Evolutionary conservation across 176 grass and related monocot genomes (phyloP), one percentile per base, ranked within the genome.

Genomic region (Pharus latifolius): DNA sequence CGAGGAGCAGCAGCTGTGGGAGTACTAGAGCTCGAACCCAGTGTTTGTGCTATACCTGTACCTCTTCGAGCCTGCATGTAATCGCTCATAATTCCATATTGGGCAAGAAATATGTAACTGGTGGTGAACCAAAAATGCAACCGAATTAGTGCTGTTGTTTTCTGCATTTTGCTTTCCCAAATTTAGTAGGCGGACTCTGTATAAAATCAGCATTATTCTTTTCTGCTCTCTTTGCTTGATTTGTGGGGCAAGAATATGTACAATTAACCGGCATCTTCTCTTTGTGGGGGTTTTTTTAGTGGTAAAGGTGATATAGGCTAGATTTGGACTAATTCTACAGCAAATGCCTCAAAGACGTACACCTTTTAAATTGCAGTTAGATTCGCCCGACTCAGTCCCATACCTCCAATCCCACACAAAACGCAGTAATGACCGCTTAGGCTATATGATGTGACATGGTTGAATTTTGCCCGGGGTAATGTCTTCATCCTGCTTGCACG

Each of bases 1-100:
- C 14, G 87, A 89, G 82, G 87, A 89, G 48, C 87, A 82, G 42
- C 69, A 51, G 48, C 63, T 85, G 59, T 85, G 82, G 87, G 78
- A 73, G 25, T 84, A 89, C 5, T 88, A 12, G 72, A 40, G 37
- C 48, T 65, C 30, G 15, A 1, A 49, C 17, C 32, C 43, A 31
- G 43, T 13, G 2, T 29, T 12, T n/a, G 13, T 19, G 22, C 37
- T 28, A 48, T 40, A 49, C 20, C 38, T n/a, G 17, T 5, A 8
- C 28, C 6, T 20, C 42, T 59, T 30, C 62, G n/a, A 31, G 10
- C 61, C 23, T 10, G 7, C 48, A 20, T 18, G 29, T 29, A n/a
- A 27, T 16, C 15, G 18, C 46, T 45, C 53, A 17, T 38, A 38
- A 20, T 49, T 5, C 18, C 41, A 40, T 17, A 35, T 1, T 40